Conservation (phyloP, 2,329 filamentous ascomycete species). For the Monosporascus sp. region DNA sequence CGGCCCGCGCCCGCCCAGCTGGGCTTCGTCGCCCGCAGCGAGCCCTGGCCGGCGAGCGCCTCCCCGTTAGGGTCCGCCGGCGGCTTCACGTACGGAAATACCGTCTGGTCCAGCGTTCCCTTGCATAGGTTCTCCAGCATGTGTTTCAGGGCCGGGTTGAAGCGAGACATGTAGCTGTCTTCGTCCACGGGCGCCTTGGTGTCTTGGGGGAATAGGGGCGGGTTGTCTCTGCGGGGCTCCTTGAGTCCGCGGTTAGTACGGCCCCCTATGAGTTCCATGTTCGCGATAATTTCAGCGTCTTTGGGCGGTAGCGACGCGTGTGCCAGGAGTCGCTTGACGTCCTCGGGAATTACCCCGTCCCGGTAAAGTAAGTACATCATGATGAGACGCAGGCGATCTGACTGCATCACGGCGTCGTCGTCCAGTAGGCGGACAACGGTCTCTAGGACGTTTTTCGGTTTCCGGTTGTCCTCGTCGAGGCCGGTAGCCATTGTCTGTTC, state of each 20-base stretch:
- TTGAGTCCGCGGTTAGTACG: constrained; percentile 66
- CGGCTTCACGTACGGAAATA: constrained; percentile 70
- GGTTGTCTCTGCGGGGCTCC: constrained; percentile 61
- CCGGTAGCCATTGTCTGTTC: constrained; percentile 92
- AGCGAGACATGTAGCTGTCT: constrained; percentile 82
- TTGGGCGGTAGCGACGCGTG: constrained; percentile 74
- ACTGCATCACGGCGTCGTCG: constrained; percentile 64
- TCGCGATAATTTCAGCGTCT: constrained; percentile 68
- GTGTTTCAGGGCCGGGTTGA: constrained; percentile 74
- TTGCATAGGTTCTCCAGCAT: constrained; percentile 71
- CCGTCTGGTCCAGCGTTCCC: constrained; percentile 59
- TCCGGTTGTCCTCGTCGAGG: constrained; percentile 85
- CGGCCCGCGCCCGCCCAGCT: constrained; percentile 88
- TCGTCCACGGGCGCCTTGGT: constrained; percentile 53
- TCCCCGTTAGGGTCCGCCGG: constrained; percentile 60
- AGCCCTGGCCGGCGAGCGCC: constrained; percentile 58
- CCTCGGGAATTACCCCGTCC: constrained; percentile 76
- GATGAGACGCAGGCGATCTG: constrained; percentile 79
- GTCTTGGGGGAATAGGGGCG: constrained; percentile 69
- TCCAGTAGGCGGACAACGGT: constrained; percentile 84
- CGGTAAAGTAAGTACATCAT: constrained; percentile 81
- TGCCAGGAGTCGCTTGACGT: constrained; percentile 76
- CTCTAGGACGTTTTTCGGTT: constrained; percentile 83
- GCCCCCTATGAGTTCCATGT: constrained; percentile 77
- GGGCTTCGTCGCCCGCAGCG: constrained; percentile 83